Evolutionary conservation across 306 rosid genomes (phyloP), one percentile per base, ranked within the genome.

Genomic region (Castanea crenata): DNA sequence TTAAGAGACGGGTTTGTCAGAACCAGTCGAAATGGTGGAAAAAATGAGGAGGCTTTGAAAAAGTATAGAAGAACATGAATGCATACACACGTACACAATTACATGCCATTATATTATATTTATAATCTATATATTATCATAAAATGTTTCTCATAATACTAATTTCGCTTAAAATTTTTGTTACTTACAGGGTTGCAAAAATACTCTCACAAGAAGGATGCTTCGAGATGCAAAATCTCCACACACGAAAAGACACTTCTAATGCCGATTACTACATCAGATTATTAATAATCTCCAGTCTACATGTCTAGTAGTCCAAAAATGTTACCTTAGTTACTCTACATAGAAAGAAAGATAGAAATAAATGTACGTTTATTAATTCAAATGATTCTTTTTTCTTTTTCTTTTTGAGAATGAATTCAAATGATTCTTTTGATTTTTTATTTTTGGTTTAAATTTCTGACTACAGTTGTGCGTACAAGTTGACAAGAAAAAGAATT

Each of bases 141-240:
- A 69, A 18, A 3, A 7, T 6, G 18, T 35, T 41, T 8, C 41
- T 69, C 12, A 59, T 16, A 13, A 11, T n/a, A n/a, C 12, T 34
- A 29, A 15, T 2, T 14, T 25, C 23, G 2, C 8, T 7, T 29
- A n/a, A 55, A 18, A 78, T 73, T 13, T 6, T 65, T 49, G 3
- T 6, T 41, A 41, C 8, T 11, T 75, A 56, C 74, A 90, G 91
- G 85, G 87, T 89, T 77, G 91, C 95, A 5, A 78, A 81, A 67
- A 41, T 71, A 4, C 87, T 91, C n/a, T 87, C 91, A 0, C 69
- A 77, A 52, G 96, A 91, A 89, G 84, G 69, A 80, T 81, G 69
- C 72, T 69, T 73, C 83, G 92, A 74, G 83, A 86, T 32, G 61
- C 77, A 41, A 86, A 18, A 75, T 91, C 96, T 1, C 89, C 93